Conservation (phyloP, 306 rosid species). For the Quercus alba region DNA sequence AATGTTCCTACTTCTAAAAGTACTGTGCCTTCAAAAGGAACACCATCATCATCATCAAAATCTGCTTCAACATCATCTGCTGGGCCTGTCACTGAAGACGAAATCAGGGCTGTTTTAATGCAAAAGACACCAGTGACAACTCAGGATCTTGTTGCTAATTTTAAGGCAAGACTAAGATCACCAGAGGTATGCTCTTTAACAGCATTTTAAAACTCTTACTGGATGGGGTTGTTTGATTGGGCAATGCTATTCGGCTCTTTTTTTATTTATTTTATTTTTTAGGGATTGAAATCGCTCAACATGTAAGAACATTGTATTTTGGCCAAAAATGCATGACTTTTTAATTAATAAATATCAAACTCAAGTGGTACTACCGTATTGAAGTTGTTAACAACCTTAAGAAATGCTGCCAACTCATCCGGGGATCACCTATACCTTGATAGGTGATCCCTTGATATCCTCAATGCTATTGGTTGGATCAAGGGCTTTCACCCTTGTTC, state of each 20-base stretch:
- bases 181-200: slow-evolving; percentile 49
- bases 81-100: slow-evolving; percentile 88
- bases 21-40: slow-evolving; percentile 50
- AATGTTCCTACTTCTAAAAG: slow-evolving; percentile 47
- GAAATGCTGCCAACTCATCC: no score
- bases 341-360: no score
- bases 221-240: neutral
- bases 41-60: slow-evolving; percentile 41
- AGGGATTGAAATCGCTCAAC: no score
- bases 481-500: no score
- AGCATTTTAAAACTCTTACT: slow-evolving; percentile 13
- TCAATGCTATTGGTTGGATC: no score
- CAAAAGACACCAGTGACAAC: slow-evolving; percentile 87
- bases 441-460: no score
- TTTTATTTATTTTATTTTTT: neutral
- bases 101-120: slow-evolving; percentile 78
- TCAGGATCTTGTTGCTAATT: slow-evolving; percentile 87
- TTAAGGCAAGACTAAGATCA: slow-evolving; percentile 70
- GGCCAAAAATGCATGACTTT: no score
- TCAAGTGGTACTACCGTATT: no score
- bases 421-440: no score
- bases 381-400: no score
- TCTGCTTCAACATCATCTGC: slow-evolving; percentile 45
- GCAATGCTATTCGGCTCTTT: slow-evolving; percentile 11
- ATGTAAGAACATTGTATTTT: no score